These are phyloP conservation scores for Stevia rebaudiana DNA, from an alignment of 140 eudicot species.

Conservation along the genomic window DNA sequence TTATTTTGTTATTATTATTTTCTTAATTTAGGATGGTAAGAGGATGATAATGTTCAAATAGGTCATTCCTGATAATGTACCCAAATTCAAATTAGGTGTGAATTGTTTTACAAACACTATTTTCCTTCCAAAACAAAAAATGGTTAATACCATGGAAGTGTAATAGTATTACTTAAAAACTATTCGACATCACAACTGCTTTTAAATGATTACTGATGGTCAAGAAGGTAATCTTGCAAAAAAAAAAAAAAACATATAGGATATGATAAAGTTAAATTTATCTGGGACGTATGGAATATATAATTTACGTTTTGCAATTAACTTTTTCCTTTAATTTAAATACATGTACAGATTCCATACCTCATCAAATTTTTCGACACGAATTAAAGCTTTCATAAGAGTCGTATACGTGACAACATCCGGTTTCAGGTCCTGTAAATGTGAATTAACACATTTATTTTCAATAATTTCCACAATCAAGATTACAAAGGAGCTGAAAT, in stretches of 20 bases:
- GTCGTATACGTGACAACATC: slow-evolving; percentile 97
- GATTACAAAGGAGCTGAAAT: background rate
- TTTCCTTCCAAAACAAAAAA: background rate
- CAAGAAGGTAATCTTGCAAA: background rate
- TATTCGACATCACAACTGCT: background rate
- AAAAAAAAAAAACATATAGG: background rate
- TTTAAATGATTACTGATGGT: background rate
- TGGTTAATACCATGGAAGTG: background rate
- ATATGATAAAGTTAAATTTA: background rate
- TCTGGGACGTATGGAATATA: background rate
- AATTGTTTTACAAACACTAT: background rate
- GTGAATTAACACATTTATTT: slow-evolving; percentile 4
- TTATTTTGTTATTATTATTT: no score
- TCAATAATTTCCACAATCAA: background rate
- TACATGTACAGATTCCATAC: slow-evolving; percentile 24
- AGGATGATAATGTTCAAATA: background rate
- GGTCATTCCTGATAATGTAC: background rate
- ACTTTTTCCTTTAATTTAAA: background rate
- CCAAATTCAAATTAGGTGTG: background rate
- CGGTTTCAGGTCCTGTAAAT: slow-evolving; percentile 80
- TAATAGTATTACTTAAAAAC: background rate
- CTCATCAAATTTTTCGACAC: slow-evolving; percentile 83
- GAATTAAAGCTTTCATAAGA: slow-evolving; percentile 87
- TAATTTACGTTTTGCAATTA: background rate
- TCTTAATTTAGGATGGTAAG: background rate